Percentiles rank a stretch among this genome's conserved stretches.
phyloP scores from a whole-genome alignment of 2,329 filamentous ascomycete species.

The Eutypella sp. region DNA sequence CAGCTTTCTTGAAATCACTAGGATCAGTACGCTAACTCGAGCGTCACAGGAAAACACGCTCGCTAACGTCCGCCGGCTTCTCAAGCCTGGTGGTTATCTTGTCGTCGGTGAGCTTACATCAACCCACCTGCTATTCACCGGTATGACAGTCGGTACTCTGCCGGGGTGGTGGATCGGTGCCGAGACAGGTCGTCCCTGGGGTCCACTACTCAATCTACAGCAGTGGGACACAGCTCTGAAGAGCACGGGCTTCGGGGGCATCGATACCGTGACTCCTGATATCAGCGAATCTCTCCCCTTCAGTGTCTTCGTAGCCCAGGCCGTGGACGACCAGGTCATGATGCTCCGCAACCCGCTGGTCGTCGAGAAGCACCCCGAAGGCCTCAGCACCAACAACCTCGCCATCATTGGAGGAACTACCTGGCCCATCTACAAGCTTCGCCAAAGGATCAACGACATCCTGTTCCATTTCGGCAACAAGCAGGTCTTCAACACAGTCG shows the following conservation, averaged over 20 bases:
- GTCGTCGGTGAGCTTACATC: conserved; percentile 23
- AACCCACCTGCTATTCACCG: not conserved
- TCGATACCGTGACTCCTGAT: conserved; percentile 13
- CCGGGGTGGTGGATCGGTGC: conserved; percentile 8
- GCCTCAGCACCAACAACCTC: not conserved
- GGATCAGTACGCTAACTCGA: too few relatives aligned
- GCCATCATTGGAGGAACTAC: not conserved
- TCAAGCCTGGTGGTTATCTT: conserved; percentile 27
- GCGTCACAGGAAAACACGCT: conserved; percentile 21
- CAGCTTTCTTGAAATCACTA: too few relatives aligned
- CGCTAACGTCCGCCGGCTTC: conserved; percentile 19
- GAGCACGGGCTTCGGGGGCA: conserved; percentile 22
- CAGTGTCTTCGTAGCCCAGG: not conserved
- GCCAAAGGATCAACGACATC: not conserved
- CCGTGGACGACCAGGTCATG: not conserved
- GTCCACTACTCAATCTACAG: conserved; percentile 1
- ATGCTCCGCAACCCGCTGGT: not conserved
- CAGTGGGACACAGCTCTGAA: conserved; percentile 20
- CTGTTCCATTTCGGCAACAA: not conserved
- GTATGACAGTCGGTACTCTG: conserved; percentile 4
- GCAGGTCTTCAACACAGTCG: not conserved
- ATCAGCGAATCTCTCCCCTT: not conserved
- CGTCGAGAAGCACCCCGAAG: not conserved
- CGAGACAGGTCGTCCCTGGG: not conserved
- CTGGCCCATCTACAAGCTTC: not conserved